Percentiles rank a stretch among this genome's conserved stretches.
These are phyloP conservation scores for Solanum arcanum DNA, from an alignment of 257 asterid species.

Conservation along the genomic window DNA sequence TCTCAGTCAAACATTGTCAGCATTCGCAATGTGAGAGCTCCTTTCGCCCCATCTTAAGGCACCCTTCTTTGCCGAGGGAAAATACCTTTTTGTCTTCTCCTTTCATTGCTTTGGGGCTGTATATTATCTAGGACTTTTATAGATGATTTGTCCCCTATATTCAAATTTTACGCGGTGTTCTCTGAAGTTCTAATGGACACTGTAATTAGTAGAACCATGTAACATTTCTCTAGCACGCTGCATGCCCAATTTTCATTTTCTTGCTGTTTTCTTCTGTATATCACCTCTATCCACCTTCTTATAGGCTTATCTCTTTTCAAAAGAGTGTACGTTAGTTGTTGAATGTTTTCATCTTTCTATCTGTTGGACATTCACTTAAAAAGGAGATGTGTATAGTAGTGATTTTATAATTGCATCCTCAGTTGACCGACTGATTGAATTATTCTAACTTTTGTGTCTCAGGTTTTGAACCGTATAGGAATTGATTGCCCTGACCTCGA, in stretches of 20 bases:
- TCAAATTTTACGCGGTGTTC: neutral
- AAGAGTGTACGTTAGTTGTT: neutral
- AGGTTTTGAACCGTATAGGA: conserved; percentile 51
- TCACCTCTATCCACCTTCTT: neutral
- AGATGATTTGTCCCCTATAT: neutral
- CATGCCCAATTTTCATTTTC: neutral
- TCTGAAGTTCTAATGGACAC: neutral
- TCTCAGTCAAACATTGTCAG: conserved; percentile 62
- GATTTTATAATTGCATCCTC: neutral
- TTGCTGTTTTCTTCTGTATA: neutral
- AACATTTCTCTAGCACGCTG: neutral
- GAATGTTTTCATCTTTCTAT: neutral
- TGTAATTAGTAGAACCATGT: neutral
- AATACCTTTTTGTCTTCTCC: neutral
- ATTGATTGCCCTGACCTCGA: conserved; percentile 73
- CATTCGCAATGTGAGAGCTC: conserved; percentile 52
- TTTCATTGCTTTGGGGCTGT: neutral
- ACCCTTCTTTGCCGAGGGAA: neutral
- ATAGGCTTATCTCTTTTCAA: neutral
- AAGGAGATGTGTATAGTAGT: neutral
- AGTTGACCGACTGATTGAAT: neutral
- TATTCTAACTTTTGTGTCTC: neutral
- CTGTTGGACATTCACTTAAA: neutral
- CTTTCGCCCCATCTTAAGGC: neutral
- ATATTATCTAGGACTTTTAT: neutral